Evolutionary conservation across 805 yeast genomes (phyloP).

Genomic region (Candida coleopterorum): DNA sequence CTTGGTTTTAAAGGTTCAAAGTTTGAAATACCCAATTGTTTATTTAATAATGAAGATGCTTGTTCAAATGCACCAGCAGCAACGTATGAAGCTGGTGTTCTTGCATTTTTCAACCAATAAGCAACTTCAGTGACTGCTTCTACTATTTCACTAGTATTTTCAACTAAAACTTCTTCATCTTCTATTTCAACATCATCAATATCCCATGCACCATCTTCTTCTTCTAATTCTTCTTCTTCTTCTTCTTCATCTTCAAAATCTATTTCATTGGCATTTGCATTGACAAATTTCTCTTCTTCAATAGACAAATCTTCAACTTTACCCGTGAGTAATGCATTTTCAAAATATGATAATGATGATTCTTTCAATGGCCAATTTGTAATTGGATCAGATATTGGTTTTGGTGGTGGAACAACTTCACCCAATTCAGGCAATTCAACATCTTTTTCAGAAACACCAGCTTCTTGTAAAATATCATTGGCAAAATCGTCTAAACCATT

Average conservation of each 20-base stretch:
- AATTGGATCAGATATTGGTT: constrained; percentile 42
- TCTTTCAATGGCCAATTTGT: constrained; percentile 81
- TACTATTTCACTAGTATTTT: too few relatives aligned
- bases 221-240: constrained; percentile 38
- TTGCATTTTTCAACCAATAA: constrained; percentile 83
- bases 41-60: constrained; percentile 87
- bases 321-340: constrained; percentile 69
- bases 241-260: constrained; percentile 31
- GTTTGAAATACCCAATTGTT: constrained; percentile 81
- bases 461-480: constrained; percentile 60
- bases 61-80: constrained; percentile 97
- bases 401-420: constrained; percentile 38
- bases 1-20: constrained; percentile 84
- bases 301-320: constrained; percentile 62
- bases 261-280: constrained; percentile 14
- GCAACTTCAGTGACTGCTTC: constrained; percentile 55
- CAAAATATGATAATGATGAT: constrained; percentile 74
- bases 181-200: constrained; percentile 74
- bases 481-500: constrained; percentile 79
- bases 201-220: constrained; percentile 75
- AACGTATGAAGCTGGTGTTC: constrained; percentile 84
- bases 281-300: constrained; percentile 30
- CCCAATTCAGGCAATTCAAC: constrained; percentile 58
- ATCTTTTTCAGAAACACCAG: constrained; percentile 60
- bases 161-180: constrained; percentile 18